These are phyloP conservation scores for Flaveria floridana DNA, from an alignment of 140 eudicot species.

Conservation along the genomic window DNA sequence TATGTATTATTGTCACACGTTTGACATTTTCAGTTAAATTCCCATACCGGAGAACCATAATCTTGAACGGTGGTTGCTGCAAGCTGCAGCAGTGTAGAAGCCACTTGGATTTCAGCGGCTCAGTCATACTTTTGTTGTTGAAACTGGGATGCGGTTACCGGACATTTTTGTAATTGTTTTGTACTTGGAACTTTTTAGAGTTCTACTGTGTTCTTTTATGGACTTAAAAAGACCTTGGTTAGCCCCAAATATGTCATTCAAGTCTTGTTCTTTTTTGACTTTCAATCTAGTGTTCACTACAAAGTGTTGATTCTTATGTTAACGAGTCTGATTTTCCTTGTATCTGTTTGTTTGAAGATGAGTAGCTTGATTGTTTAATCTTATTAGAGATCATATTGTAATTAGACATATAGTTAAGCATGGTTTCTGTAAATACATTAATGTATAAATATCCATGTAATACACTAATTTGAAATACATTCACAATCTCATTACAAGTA, in stretches of 20 bases:
- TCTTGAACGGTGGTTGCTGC: constrained; percentile 27
- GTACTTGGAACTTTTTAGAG: constrained; percentile 21
- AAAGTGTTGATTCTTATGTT: constrained; percentile 8
- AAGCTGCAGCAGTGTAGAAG: constrained; percentile 28
- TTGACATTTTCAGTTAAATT: constrained; percentile 35
- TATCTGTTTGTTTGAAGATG: background rate
- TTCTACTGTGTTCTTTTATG: constrained; percentile 17
- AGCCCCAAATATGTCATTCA: constrained; percentile 17
- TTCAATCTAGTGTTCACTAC: background rate
- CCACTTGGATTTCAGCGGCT: constrained; percentile 28
- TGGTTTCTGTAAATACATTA: too few species aligned
- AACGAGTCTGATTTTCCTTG: constrained; percentile 6
- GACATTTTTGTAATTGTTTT: constrained; percentile 25
- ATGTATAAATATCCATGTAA: too few species aligned
- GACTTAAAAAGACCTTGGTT: constrained; percentile 4
- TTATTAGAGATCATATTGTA: too few species aligned
- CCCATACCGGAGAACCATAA: constrained; percentile 25
- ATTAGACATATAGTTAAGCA: too few species aligned
- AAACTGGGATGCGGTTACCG: constrained; percentile 24
- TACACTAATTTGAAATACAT: background rate
- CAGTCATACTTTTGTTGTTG: constrained; percentile 32
- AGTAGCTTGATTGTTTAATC: background rate
- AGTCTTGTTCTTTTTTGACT: background rate
- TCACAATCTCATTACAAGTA: too few species aligned
- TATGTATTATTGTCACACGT: constrained; percentile 22